Evolutionary conservation across 352 stramenopile genomes (phyloP), one percentile per base, ranked within the genome.

Genomic region (Globisporangium cederbergense): DNA sequence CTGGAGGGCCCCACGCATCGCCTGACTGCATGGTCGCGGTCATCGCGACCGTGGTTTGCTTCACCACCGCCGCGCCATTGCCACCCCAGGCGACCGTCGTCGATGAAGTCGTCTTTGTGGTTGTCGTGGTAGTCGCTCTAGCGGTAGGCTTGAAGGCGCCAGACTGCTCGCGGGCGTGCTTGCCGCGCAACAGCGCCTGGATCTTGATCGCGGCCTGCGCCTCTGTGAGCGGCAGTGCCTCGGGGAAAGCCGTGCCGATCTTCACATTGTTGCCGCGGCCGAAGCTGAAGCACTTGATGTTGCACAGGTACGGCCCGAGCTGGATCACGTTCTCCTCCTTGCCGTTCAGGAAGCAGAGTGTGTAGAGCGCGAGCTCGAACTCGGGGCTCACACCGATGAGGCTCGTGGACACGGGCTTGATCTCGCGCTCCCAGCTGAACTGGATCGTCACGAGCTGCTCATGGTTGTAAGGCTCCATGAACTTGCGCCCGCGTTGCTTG

Each of bases 311-410:
- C 7, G 84, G 82, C 2, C 90, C 90, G 3, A 90, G 72, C 47
- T 96, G 79, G 52, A 96, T 90, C 59, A 90, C 72, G 59, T 98
- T 92, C 34, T 93, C 81, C 36, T 98, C 82, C 55, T 88, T 72
- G 57, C 89, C 93, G 46, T 97, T 91, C 25, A 98, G 66, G 72
- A 98, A 98, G 64, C 91, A 98, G 71, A 98, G 87, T 2, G 94
- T 98, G 77, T 98, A 98, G n/a, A 98, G 71, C 22, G 96, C 95
- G 70, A 99, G 86, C 74, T 99, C 96, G 53, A 99, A 99, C 72
- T 99, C 96, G 4, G 95, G 95, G 45, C 86, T 98, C 18, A 98
- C 91, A 32, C 94, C 96, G 56, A 98, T 95, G 45, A 98, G 91
- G 60, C 86, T 96, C 13, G 92, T 98, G 16, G 90, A 97, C 20